A percentile compares a stretch with the other conserved stretches of the same genome.
Evolutionary conservation across 2,329 filamentous ascomycete genomes (phyloP).

Genomic region (Magnaporthiopsis poae): DNA sequence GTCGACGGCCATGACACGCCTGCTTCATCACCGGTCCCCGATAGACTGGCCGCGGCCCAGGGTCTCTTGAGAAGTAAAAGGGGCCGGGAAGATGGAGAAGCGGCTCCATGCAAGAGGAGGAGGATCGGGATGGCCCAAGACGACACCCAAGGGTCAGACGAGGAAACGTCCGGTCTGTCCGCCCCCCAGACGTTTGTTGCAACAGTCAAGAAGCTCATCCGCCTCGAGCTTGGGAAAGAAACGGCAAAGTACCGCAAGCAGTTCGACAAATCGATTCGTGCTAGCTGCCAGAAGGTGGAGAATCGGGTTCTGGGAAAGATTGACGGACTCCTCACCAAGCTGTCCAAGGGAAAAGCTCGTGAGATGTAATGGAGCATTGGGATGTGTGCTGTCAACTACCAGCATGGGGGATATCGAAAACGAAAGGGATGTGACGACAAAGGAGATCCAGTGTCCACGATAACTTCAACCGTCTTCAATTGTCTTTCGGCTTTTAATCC

Average conservation of each 20-base stretch:
- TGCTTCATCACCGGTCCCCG: background rate
- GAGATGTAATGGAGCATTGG: background rate
- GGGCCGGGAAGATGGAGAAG: background rate
- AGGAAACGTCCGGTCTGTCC: background rate
- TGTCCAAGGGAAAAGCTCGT: background rate
- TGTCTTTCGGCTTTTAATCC: too few species aligned
- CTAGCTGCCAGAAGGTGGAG: background rate
- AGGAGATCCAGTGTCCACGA: too few species aligned
- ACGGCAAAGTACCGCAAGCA: too few species aligned
- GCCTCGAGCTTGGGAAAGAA: background rate
- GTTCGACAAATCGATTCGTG: background rate
- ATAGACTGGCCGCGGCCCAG: too few species aligned
- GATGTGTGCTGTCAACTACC: too few species aligned
- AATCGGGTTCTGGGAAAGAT: background rate
- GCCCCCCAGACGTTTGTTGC: background rate
- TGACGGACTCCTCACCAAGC: background rate
- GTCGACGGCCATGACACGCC: too few species aligned
- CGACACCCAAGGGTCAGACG: background rate
- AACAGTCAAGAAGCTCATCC: background rate
- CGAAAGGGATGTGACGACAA: too few species aligned
- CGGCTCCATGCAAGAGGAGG: background rate
- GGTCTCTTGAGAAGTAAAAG: background rate
- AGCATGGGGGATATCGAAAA: too few species aligned
- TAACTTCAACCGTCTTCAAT: too few species aligned
- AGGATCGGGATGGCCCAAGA: background rate